Base-by-base conservation (phyloP, 768 basidiomycete genomes). In the Phylloporus arenicola region DNA sequence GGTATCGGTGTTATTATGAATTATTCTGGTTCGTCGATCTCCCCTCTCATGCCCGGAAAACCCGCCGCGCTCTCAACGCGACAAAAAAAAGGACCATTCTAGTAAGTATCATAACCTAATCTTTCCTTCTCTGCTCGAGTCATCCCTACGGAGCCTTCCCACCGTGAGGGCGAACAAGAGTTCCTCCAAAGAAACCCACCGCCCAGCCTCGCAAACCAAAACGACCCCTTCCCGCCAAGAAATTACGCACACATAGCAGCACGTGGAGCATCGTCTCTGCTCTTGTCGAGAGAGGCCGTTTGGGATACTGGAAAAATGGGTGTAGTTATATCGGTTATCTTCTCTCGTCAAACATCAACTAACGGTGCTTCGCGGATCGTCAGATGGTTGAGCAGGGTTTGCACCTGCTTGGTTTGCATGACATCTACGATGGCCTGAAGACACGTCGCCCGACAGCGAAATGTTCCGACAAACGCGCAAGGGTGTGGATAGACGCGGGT, bases 331-430 rank as follows among this genome's bases (percentile, higher is more conserved):
- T 49, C 22, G 16, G 25, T 12, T 29, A 27, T 41, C 37, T 35
- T 16, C 35, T 3, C 38, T 40, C 17, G n/a, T 41, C 50, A 20
- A 25, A 30, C 43, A 6, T 4, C 17, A 25, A 29, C 48, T 35
- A 2, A 60, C 20, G 30, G 8, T 44, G n/a, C n/a, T 44, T 12
- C 22, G 29, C 12, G 37, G 37, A 16, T 48, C 24, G 3, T 45
- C 43, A 99, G 96, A 83, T 98, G 82, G 76, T 96, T 35, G 86
- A 88, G 54, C 82, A 91, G 59, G 84, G 88, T 0, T 70, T 96
- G n/a, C 79, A 88, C 47, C 70, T 91, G 2, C 75, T 96, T 39
- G 82, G 80, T 12, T 66, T 88, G 13, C 87, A 94, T 63, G 70
- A 96, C 12, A 76, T 90, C 19, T 97, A 94, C 1, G 59, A 69